A percentile compares a stretch with the other conserved stretches of the same genome.
These are phyloP conservation scores for Camelina neglecta DNA, from an alignment of 345 rosid species.

Conservation along the genomic window DNA sequence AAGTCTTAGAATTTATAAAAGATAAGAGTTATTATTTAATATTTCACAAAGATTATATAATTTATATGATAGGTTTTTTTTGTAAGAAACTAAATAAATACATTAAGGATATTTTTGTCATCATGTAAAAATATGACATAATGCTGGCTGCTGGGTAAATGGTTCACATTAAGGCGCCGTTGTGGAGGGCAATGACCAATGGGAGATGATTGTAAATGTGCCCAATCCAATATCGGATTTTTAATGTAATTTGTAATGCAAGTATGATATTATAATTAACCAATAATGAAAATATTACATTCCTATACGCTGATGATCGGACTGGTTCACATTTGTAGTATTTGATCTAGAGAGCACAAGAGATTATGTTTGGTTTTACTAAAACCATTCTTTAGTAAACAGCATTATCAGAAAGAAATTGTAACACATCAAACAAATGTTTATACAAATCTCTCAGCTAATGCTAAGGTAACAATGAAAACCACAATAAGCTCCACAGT, in stretches of 20 bases:
- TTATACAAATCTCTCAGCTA: background rate
- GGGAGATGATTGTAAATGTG: too few relatives aligned
- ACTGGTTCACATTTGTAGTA: background rate
- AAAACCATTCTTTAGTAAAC: background rate
- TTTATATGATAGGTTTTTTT: too few relatives aligned
- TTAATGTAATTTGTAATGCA: background rate
- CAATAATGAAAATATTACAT: background rate
- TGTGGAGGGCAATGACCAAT: too few relatives aligned
- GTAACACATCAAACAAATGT: background rate
- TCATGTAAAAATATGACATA: too few relatives aligned
- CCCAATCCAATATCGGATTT: too few relatives aligned
- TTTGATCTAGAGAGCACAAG: background rate
- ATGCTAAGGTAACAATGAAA: slow-evolving; percentile 14
- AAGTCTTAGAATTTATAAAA: too few relatives aligned
- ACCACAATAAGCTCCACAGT: slow-evolving; percentile 21
- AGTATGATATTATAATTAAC: background rate
- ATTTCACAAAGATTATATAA: too few relatives aligned
- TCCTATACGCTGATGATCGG: background rate
- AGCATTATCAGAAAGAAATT: background rate
- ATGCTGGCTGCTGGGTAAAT: too few relatives aligned
- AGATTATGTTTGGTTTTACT: background rate
- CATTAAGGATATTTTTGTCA: too few relatives aligned
- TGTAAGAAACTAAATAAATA: too few relatives aligned
- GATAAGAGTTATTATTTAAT: too few relatives aligned
- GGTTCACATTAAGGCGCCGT: too few relatives aligned